Percentiles rank a stretch among this genome's conserved stretches.
Conservation (phyloP, 495 filamentous ascomycete species). For the Xylaria telfairii region DNA sequence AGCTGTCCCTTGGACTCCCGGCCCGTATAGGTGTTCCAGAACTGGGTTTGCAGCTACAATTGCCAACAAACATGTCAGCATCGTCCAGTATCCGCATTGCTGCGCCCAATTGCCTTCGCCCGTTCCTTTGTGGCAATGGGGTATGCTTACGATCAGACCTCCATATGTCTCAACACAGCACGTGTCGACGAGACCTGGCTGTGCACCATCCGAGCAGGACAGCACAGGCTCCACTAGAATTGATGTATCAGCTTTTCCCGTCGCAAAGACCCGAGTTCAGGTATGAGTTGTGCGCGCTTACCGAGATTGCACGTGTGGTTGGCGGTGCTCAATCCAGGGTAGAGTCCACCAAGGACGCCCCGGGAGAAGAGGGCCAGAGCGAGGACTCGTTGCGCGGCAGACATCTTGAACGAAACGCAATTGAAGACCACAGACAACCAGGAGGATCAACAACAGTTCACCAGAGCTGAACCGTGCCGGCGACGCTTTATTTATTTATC, state of each 20-base stretch:
- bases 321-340: constrained; percentile 43
- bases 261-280: neutral
- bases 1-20: constrained; percentile 54
- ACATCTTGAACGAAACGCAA: constrained; percentile 26
- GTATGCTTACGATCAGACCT: constrained; percentile 45
- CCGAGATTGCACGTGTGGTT: constrained; percentile 52
- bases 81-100: too few species aligned
- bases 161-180: constrained; percentile 61
- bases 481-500: constrained; percentile 10
- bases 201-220: constrained; percentile 53
- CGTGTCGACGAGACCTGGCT: constrained; percentile 49
- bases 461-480: neutral
- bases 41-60: constrained; percentile 51
- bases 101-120: neutral
- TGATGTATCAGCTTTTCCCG: constrained; percentile 21
- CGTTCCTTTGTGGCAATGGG: neutral
- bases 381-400: constrained; percentile 18
- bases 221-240: constrained; percentile 41
- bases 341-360: constrained; percentile 29
- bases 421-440: neutral
- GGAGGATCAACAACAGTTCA: neutral
- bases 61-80: neutral
- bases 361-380: constrained; percentile 19
- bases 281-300: constrained; percentile 21
- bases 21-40: constrained; percentile 60